Evolutionary conservation across 805 yeast species (phyloP), one percentile per base, ranked within the genome.

Genomic region (Monosporozyma siamensis): DNA sequence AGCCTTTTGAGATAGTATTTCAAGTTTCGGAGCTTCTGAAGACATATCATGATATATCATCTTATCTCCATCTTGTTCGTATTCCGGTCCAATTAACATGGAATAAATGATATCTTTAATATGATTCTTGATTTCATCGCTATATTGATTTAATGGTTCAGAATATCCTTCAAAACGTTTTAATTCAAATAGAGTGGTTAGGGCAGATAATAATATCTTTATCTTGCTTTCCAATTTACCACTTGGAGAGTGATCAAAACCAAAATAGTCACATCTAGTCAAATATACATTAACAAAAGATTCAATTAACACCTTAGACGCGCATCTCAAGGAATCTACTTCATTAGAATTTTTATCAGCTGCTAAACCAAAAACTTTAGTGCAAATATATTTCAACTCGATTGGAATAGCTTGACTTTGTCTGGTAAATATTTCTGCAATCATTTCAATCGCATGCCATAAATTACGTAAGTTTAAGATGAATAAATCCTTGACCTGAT

Each of bases 391-490:
- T 46, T 78, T 69, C 7, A 83, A 63, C 47, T 75, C 82, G 35
- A 68, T 59, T 1, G 92, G 89, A 4, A 81, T 44, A 8, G 53
- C 54, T 1, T 66, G 64, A 12, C 78, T 54, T 25, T 64, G 61
- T 2, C 56, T 58, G 21, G 71, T 72, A 31, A 52, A 52, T 0
- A 74, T 53, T 15, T 73, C 73, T 51, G 86, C 67, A 8, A 84
- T 64, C 43, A 77, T 76, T 21, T 82, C 75, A 0, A 86, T 68
- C 35, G 72, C 69, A 48, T 84, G 95, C 59, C 97, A 75, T 41
- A 92, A 63, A 18, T 67, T 66, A 61, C 84, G 84, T 53, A 92
- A 66, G 51, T 92, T 89, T 27, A 69, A 62, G 26, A 92, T 80
- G 58, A 86, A 92, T 34, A 71, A 69, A 0, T 65, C 62, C 26